A percentile compares a stretch with the other conserved stretches of the same genome.
phyloP scores from a whole-genome alignment of 306 rosid species.

The Mimosa bimucronata region DNA sequence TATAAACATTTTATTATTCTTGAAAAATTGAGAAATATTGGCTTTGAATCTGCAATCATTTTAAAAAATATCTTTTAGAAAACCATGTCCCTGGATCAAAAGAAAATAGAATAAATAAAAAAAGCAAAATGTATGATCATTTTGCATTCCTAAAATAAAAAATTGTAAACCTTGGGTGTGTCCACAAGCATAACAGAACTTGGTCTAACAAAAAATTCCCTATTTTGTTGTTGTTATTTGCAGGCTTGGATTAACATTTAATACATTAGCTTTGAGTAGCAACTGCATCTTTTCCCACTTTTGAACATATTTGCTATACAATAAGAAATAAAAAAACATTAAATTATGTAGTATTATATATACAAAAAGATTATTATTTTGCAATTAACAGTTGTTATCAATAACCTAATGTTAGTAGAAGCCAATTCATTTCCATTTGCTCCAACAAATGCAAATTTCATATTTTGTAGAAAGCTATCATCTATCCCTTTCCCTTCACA shows the following conservation, averaged over 20 bases:
- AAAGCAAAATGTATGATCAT: neutral
- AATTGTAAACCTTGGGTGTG: neutral
- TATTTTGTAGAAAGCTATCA: neutral
- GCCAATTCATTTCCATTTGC: conserved; percentile 38
- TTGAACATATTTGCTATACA: conserved; percentile 37
- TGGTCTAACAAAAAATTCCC: conserved; percentile 47
- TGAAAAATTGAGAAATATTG: too few relatives aligned
- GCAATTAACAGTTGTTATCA: neutral
- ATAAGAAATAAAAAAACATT: neutral
- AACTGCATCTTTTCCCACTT: conserved; percentile 33
- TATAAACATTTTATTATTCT: too few relatives aligned
- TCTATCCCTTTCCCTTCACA: conserved; percentile 37
- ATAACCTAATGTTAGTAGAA: conserved; percentile 45
- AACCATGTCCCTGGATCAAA: neutral
- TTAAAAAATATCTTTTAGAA: neutral
- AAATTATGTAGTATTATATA: neutral
- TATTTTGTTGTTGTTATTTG: conserved; percentile 39
- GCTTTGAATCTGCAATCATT: too few relatives aligned
- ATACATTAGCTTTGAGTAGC: neutral
- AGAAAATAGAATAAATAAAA: neutral
- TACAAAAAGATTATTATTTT: neutral
- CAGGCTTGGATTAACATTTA: conserved; percentile 24
- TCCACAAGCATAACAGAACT: neutral
- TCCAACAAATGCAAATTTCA: neutral
- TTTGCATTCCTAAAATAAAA: neutral